Percentiles rank a stretch among this genome's conserved stretches.
Evolutionary conservation across 2,329 filamentous ascomycete genomes (phyloP).

Genomic region (Claviceps capensis): DNA sequence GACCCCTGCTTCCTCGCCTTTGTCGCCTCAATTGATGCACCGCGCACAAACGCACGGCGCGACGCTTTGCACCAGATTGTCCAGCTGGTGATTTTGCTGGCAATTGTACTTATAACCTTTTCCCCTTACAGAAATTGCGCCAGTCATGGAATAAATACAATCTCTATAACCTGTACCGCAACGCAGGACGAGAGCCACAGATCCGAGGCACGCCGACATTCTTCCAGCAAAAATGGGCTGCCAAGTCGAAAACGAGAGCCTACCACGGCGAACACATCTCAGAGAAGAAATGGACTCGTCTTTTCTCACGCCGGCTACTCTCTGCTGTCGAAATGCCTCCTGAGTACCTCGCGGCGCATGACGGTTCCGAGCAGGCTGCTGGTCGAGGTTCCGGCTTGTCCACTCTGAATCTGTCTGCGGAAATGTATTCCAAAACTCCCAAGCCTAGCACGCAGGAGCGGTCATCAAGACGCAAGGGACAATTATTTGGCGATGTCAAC

Average conservation of each 20-base stretch:
- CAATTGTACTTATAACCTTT: background rate
- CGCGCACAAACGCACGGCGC: background rate
- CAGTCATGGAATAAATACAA: constrained; percentile 98
- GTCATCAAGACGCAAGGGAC: constrained; percentile 6
- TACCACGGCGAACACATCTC: constrained; percentile 94
- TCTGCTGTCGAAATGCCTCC: constrained; percentile 80
- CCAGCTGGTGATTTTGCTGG: background rate
- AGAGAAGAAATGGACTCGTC: constrained; percentile 86
- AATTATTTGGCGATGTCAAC: constrained; percentile 19
- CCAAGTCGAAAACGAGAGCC: constrained; percentile 68
- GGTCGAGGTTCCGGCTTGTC: constrained; percentile 65
- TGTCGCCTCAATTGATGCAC: background rate
- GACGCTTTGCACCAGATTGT: background rate
- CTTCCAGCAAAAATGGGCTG: constrained; percentile 96
- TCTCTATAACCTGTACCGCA: constrained; percentile 65
- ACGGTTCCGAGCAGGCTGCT: constrained; percentile 71
- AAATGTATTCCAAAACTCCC: constrained; percentile 20
- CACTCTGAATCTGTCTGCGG: constrained; percentile 19
- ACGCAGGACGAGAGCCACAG: constrained; percentile 17
- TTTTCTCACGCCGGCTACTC: constrained; percentile 72
- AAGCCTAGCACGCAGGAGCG: constrained; percentile 9
- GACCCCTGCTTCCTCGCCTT: background rate
- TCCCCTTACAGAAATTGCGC: constrained; percentile 59
- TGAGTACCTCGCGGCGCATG: constrained; percentile 60
- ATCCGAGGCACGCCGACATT: constrained; percentile 45